phyloP scores from a whole-genome alignment of 2,329 filamentous ascomycete genomes.

The Drechslerella coelobrocha region DNA sequence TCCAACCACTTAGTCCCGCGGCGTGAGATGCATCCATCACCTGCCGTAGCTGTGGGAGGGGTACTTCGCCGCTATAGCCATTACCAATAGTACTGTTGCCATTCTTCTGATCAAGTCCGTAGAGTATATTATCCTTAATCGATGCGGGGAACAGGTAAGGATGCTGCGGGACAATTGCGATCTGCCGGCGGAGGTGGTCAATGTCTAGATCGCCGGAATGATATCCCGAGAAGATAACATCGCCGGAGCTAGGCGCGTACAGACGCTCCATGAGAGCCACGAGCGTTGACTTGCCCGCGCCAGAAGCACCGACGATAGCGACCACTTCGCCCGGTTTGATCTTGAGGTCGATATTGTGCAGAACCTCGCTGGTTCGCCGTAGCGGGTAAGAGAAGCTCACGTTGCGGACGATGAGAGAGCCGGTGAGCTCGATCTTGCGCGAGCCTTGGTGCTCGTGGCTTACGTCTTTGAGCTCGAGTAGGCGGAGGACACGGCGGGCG shows the following conservation, averaged over 20 bases:
- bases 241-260: conserved; percentile 62
- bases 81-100: conserved; percentile 56
- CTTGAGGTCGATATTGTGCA: conserved; percentile 71
- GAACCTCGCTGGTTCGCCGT: conserved; percentile 63
- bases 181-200: conserved; percentile 65
- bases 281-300: conserved; percentile 90
- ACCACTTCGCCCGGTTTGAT: conserved; percentile 71
- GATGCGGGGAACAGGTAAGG: conserved; percentile 79
- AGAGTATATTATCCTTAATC: conserved; percentile 80
- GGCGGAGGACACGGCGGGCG: conserved; percentile 74
- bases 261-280: conserved; percentile 76
- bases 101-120: conserved; percentile 71
- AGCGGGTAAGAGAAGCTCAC: conserved; percentile 76
- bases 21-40: conserved; percentile 54
- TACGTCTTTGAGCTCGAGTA: conserved; percentile 67
- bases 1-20: conserved; percentile 56
- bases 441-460: conserved; percentile 67
- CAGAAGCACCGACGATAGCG: conserved; percentile 82
- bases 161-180: conserved; percentile 73
- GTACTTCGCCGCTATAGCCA: conserved; percentile 60
- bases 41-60: conserved; percentile 62
- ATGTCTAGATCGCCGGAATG: conserved; percentile 69
- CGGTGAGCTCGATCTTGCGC: conserved; percentile 54
- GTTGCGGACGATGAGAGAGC: conserved; percentile 67
- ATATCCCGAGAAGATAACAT: conserved; percentile 67